Base-by-base conservation (phyloP, 2,329 filamentous ascomycete species). In the Zymoseptoria tritici region DNA sequence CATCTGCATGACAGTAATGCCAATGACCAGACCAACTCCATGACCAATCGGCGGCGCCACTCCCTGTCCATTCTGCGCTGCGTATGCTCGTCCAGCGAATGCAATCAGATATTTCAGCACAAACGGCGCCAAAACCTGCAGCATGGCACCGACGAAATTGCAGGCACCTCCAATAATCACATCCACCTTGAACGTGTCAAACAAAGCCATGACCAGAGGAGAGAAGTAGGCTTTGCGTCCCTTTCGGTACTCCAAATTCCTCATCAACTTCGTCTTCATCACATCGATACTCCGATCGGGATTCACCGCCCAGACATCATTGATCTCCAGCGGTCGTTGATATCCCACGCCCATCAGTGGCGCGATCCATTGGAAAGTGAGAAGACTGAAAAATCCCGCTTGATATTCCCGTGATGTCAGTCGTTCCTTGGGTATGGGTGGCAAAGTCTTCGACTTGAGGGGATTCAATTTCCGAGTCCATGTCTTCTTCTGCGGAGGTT, bases 361-460 rank as follows among this genome's bases (percentile, higher is more conserved):
- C 0, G 85, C 85, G 81, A 97, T 93, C 93, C 93, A 97, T 72
- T 91, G 85, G 71, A 96, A 97, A 3, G 87, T 88, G 21, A 96
- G 73, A 59, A 80, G 73, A 75, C 90, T 96, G 64, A 94, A 82
- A 69, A 91, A 87, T 2, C 82, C 78, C 4, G 92, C 92, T 3
- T 78, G 80, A 71, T 90, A 80, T 75, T 97, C 92, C 62, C 82
- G 83, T 5, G 85, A 91, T 0, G 80, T 74, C 9, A 69, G 69
- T 29, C 83, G 75, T 66, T 81, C 75, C 24, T 80, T 72, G 1
- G 84, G 84, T 2, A 86, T 73, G 2, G 83, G 81, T n/a, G 84
- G 83, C 49, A 75, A 75, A 19, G 73, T 71, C 52, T 79, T 79
- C 61, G 76, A 74, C 70, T 78, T 80, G 56, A 81, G 66, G 1